Percentiles rank a stretch among this genome's conserved stretches.
phyloP scores from a whole-genome alignment of 352 stramenopile genomes.

The Phytophthora pinifolia region DNA sequence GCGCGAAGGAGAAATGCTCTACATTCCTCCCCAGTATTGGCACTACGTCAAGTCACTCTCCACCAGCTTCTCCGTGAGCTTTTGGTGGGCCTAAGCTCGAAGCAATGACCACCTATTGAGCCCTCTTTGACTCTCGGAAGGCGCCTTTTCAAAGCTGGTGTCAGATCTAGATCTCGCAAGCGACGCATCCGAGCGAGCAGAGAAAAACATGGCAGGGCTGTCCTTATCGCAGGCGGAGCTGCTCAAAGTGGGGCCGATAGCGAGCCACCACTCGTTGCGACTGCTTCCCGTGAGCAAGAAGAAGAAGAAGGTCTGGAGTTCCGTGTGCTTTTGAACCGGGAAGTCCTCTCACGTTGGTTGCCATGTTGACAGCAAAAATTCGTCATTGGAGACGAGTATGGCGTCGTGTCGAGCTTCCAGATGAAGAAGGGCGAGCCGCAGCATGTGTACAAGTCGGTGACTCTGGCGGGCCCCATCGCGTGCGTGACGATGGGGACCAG shows the following conservation, averaged over 20 bases:
- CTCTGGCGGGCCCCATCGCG: slow-evolving; percentile 53
- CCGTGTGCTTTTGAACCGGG: not conserved
- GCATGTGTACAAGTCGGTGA: slow-evolving; percentile 69
- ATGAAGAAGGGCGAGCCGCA: slow-evolving; percentile 84
- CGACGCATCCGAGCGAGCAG: slow-evolving; percentile 3
- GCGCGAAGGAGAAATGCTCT: slow-evolving; percentile 78
- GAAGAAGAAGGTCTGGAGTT: slow-evolving; percentile 70
- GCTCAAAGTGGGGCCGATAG: slow-evolving; percentile 78
- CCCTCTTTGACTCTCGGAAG: not conserved
- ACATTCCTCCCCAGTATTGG: slow-evolving; percentile 88
- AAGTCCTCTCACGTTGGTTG: not conserved
- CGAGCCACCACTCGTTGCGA: slow-evolving; percentile 72
- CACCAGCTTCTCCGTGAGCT: slow-evolving; percentile 84
- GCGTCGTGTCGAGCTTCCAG: slow-evolving; percentile 77
- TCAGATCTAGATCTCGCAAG: slow-evolving; percentile 17
- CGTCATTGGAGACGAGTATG: slow-evolving; percentile 82
- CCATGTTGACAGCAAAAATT: slow-evolving; percentile 78
- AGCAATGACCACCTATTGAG: not conserved
- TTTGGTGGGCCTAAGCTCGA: slow-evolving; percentile 61
- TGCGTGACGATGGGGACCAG: slow-evolving; percentile 72
- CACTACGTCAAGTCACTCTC: slow-evolving; percentile 85
- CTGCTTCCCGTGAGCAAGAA: slow-evolving; percentile 85
- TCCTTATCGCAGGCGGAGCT: slow-evolving; percentile 71
- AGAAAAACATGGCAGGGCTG: slow-evolving; percentile 42
- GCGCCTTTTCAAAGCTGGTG: slow-evolving; percentile 18